Evolutionary conservation across 2,329 filamentous ascomycete species (phyloP), one percentile per base, ranked within the genome.

Genomic region (Aspergillus candidus): DNA sequence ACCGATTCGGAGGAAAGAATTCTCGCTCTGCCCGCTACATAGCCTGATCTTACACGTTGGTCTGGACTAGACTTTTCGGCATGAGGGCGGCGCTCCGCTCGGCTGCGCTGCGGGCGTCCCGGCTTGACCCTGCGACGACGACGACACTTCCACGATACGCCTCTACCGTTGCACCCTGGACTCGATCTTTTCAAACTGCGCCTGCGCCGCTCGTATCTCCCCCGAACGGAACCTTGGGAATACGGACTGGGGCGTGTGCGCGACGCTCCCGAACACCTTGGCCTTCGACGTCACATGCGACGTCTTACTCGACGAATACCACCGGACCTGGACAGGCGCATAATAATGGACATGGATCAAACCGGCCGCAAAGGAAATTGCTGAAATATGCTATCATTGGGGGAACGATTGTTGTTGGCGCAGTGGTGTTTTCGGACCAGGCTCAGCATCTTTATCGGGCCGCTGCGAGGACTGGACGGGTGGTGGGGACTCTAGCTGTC

Each of bases 371-470:
- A 30, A 57, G 54, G 30, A 66, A 51, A 39, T 44, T 47, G 15
- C 42, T 68, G 40, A 62, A 58, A 41, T 62, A 65, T 50, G 59
- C 61, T 34, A 50, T 65, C 18, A 52, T 63, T 11, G 57, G 62
- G 15, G 64, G 68, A 15, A 51, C 60, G 13, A 38, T 75, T 12
- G 67, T 67, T 29, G 67, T 69, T 6, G 69, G 62, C 12, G 68
- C 68, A 5, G 62, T 79, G 38, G 70, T 72, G 8, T 72, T 79
- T 54, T 76, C 70, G 36, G 77, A 82, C 40, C 82, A 94, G 53
- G 81, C 88, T 52, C 86, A 84, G 65, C 82, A 87, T 70, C 76
- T 78, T 30, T 91, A 87, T 61, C 79, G 83, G 41, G 86, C 87
- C 10, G 79, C 79, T 2, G 83, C 88, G 69, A 78, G 91, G 53